These are phyloP conservation scores for Paecilomyces niveus DNA, from an alignment of 2,329 filamentous ascomycete genomes.

Conservation along the genomic window DNA sequence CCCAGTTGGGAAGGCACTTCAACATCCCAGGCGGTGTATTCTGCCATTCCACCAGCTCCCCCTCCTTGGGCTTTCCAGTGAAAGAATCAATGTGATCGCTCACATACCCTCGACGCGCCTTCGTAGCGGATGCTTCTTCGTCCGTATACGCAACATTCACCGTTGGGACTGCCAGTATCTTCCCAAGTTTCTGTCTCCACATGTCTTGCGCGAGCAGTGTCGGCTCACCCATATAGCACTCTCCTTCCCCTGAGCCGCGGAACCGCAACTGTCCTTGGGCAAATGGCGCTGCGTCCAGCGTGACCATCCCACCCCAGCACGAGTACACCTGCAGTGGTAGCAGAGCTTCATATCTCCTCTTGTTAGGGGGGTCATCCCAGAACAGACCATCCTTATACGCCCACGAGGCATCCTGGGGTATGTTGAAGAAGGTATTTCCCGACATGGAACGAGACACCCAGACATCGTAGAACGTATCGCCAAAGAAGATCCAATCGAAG, in stretches of 20 bases:
- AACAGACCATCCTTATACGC: constrained; percentile 46
- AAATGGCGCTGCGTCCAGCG: constrained; percentile 44
- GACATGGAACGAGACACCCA: constrained; percentile 49
- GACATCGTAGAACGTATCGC: constrained; percentile 51
- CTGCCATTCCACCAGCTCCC: constrained; percentile 14
- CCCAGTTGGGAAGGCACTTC: constrained; percentile 11
- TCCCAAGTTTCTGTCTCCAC: constrained; percentile 44
- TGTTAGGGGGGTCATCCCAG: constrained; percentile 40
- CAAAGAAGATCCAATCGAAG: constrained; percentile 50
- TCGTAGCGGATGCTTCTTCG: constrained; percentile 39
- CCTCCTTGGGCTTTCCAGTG: background rate
- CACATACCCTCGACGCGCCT: constrained; percentile 46
- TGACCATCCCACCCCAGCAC: constrained; percentile 54
- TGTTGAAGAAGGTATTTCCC: constrained; percentile 51
- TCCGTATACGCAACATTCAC: constrained; percentile 52
- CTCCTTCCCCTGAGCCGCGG: constrained; percentile 30
- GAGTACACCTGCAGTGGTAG: constrained; percentile 54
- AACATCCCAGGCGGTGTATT: constrained; percentile 13
- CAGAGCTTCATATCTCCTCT: constrained; percentile 22
- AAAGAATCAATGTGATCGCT: constrained; percentile 5
- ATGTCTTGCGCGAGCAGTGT: constrained; percentile 52
- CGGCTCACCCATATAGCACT: constrained; percentile 51
- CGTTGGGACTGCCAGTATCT: constrained; percentile 50
- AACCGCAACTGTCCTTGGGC: constrained; percentile 41
- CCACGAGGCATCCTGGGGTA: constrained; percentile 46